phyloP scores from a whole-genome alignment of 352 stramenopile species.

The Globisporangium lucens region DNA sequence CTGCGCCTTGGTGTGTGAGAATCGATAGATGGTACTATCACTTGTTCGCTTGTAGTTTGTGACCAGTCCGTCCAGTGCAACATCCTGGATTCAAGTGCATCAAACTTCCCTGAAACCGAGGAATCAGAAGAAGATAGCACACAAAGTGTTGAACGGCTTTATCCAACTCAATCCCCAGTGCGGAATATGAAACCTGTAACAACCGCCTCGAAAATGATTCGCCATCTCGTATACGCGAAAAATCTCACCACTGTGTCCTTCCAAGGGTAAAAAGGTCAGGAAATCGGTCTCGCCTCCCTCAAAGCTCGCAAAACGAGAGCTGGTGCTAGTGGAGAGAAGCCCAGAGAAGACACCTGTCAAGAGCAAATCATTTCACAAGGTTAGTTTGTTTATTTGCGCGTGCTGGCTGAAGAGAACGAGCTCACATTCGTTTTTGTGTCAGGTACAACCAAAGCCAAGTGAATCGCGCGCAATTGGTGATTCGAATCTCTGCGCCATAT shows the following conservation, averaged over 20 bases:
- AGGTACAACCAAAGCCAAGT: neutral
- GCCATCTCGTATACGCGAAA: neutral
- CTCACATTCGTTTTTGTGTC: neutral
- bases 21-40: neutral
- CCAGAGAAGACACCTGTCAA: neutral
- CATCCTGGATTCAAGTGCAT: neutral
- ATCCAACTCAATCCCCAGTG: neutral
- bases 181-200: slow-evolving; percentile 4
- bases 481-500: neutral
- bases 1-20: neutral
- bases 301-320: slow-evolving; percentile 10
- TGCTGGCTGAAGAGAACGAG: neutral
- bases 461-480: neutral
- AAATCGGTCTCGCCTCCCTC: slow-evolving; percentile 2
- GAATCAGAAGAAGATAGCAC: neutral
- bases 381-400: neutral
- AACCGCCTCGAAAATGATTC: neutral
- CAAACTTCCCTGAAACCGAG: neutral
- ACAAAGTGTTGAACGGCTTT: neutral
- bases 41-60: slow-evolving; percentile 10
- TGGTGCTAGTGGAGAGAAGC: slow-evolving; percentile 1
- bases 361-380: neutral
- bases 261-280: slow-evolving; percentile 4
- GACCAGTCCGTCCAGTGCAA: slow-evolving; percentile 18
- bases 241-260: slow-evolving; percentile 1